These are phyloP conservation scores for Martiniozyma asiatica DNA, from an alignment of 1,139 yeast genomes.

Conservation along the genomic window DNA sequence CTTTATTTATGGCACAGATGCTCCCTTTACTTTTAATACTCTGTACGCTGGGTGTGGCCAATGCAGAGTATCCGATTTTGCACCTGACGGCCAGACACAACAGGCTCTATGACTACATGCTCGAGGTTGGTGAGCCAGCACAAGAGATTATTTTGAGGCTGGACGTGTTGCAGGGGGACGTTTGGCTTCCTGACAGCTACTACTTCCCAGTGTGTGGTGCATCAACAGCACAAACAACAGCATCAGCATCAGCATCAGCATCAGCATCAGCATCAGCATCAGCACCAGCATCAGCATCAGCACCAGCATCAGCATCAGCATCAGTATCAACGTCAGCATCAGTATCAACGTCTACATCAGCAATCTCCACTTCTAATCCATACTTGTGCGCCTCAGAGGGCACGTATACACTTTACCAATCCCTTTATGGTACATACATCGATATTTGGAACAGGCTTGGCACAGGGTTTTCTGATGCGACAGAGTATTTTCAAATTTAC, in stretches of 20 bases:
- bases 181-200: slow-evolving; percentile 27
- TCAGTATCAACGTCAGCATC: neutral
- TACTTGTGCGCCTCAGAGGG: slow-evolving; percentile 9
- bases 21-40: too few species aligned
- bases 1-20: too few species aligned
- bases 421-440: slow-evolving; percentile 6
- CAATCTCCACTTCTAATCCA: slow-evolving; percentile 8
- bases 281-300: slow-evolving; percentile 6
- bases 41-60: too few species aligned
- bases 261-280: slow-evolving; percentile 1
- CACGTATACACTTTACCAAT: slow-evolving; percentile 10
- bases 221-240: neutral
- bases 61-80: too few species aligned
- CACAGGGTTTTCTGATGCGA: slow-evolving; percentile 6
- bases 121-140: slow-evolving; percentile 26
- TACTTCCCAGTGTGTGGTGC: slow-evolving; percentile 19
- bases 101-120: slow-evolving; percentile 22
- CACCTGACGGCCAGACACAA: too few species aligned
- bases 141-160: slow-evolving; percentile 26
- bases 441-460: slow-evolving; percentile 2
- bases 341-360: slow-evolving; percentile 11
- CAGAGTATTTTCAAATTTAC: slow-evolving; percentile 6
- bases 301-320: slow-evolving; percentile 5
- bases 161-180: slow-evolving; percentile 30
- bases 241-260: slow-evolving; percentile 3